phyloP scores from a whole-genome alignment of 306 rosid species.

The Prunus fruticosa region DNA sequence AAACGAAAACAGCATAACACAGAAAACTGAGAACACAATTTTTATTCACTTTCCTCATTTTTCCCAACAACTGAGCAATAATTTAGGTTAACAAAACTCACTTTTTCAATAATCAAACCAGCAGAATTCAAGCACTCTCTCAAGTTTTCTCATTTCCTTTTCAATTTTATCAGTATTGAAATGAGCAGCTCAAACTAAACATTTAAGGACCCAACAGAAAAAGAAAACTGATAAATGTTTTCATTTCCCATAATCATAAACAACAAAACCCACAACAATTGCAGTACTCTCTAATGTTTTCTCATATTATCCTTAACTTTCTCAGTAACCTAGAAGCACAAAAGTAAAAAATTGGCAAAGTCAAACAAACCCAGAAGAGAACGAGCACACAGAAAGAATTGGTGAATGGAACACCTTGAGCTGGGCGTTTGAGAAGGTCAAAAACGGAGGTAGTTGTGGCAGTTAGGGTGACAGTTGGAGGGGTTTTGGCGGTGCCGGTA shows the following conservation, averaged over 20 bases:
- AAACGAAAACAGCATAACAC: background rate
- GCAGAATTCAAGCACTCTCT: background rate
- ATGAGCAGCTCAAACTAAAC: background rate
- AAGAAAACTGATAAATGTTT: background rate
- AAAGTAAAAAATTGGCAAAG: background rate
- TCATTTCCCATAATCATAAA: background rate
- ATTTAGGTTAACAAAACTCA: background rate
- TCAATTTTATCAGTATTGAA: background rate
- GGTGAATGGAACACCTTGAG: conserved; percentile 24
- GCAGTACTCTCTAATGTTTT: background rate
- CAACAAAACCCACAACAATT: background rate
- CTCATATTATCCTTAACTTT: no score
- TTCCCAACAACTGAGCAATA: background rate
- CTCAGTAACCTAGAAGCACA: background rate
- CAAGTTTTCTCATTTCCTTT: background rate
- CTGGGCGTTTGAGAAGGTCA: conserved; percentile 64
- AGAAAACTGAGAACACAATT: background rate
- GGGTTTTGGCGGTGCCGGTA: conserved; percentile 17
- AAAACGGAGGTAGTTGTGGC: conserved; percentile 39
- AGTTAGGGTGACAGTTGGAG: conserved; percentile 30
- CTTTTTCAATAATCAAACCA: background rate
- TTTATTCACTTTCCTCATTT: background rate
- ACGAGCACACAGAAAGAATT: background rate
- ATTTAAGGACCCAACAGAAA: background rate
- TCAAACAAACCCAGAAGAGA: background rate